phyloP scores from a whole-genome alignment of 2,329 filamentous ascomycete genomes.

The Aspergillus sojae region DNA sequence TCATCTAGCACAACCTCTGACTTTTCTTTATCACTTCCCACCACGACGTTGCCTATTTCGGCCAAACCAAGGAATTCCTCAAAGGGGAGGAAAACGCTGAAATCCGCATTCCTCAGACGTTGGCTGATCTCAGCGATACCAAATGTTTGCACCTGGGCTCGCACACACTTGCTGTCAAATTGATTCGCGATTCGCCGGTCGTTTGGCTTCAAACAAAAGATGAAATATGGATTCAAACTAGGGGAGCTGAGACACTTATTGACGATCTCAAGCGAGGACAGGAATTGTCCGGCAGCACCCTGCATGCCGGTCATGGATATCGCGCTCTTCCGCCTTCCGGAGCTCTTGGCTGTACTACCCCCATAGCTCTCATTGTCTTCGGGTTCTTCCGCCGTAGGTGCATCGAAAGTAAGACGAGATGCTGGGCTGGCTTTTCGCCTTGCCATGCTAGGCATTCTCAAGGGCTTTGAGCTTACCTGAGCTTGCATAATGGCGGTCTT shows the following conservation, averaged over 20 bases:
- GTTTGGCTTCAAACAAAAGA: constrained; percentile 97
- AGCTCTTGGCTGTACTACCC: constrained; percentile 32
- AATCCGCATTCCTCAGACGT: constrained; percentile 87
- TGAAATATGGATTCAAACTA: constrained; percentile 90
- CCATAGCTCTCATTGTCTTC: constrained; percentile 42
- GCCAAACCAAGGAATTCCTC: constrained; percentile 90
- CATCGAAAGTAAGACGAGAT: constrained; percentile 44
- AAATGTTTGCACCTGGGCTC: constrained; percentile 90
- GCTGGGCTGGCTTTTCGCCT: constrained; percentile 69
- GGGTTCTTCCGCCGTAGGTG: constrained; percentile 40
- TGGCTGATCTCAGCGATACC: constrained; percentile 98
- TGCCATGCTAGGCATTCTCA: constrained; percentile 89
- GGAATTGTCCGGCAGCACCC: constrained; percentile 89
- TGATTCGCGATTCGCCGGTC: constrained; percentile 97
- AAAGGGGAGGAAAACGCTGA: constrained; percentile 93
- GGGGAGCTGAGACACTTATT: constrained; percentile 80
- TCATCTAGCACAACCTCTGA: constrained; percentile 89
- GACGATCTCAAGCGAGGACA: constrained; percentile 86
- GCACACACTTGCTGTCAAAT: constrained; percentile 97
- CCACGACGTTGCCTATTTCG: constrained; percentile 79
- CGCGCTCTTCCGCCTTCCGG: constrained; percentile 40
- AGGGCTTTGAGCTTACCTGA: constrained; percentile 91
- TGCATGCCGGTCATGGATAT: constrained; percentile 58
- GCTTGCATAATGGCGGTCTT: constrained; percentile 91
- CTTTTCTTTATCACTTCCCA: constrained; percentile 91